Evolutionary conservation across 2,329 filamentous ascomycete species (phyloP).

Genomic region (Alternaria triticina): DNA sequence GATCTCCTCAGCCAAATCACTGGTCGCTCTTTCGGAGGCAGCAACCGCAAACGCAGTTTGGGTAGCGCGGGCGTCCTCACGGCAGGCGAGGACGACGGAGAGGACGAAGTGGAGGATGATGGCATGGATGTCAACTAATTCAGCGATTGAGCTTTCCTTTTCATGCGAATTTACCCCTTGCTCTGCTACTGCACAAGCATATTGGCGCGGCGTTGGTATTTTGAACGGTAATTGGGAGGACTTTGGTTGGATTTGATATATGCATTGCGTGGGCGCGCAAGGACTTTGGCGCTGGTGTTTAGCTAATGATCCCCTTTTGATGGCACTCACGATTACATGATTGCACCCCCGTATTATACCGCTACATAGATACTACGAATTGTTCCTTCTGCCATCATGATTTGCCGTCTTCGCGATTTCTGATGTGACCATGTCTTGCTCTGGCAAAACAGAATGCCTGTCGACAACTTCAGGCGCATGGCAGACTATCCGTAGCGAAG

Average conservation of each 20-base stretch:
- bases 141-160: neutral
- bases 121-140: slow-evolving; percentile 50
- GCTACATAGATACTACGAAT: neutral
- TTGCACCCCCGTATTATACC: slow-evolving; percentile 5
- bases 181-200: slow-evolving; percentile 12
- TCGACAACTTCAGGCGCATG: neutral
- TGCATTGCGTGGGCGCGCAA: slow-evolving; percentile 17
- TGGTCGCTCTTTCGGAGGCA: slow-evolving; percentile 45
- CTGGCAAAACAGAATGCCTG: neutral
- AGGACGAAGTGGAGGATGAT: slow-evolving; percentile 52
- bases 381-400: neutral
- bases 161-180: neutral
- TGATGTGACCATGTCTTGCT: neutral
- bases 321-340: slow-evolving; percentile 5
- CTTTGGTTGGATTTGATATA: neutral
- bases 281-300: neutral
- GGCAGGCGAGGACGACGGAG: slow-evolving; percentile 51
- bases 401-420: too few relatives aligned
- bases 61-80: slow-evolving; percentile 46
- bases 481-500: slow-evolving; percentile 14
- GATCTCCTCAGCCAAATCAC: slow-evolving; percentile 63
- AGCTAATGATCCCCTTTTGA: neutral
- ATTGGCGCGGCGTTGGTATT: slow-evolving; percentile 24
- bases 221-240: neutral
- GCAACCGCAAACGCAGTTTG: slow-evolving; percentile 53